Conservation (phyloP, 257 asterid species). For the Solanum chaucha region DNA sequence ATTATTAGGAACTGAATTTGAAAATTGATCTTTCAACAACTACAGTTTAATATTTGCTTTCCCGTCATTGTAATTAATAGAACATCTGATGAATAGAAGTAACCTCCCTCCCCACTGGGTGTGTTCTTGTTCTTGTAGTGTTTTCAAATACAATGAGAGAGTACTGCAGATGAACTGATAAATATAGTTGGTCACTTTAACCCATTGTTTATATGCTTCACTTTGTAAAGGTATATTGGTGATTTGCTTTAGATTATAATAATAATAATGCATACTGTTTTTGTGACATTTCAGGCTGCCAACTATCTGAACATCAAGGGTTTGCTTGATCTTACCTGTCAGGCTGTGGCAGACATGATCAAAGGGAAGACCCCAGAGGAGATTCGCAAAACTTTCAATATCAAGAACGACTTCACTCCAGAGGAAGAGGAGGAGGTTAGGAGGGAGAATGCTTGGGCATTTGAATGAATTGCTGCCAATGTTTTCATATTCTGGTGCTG, state of each 20-base stretch:
- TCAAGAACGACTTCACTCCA: conserved; percentile 51
- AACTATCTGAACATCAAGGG: conserved; percentile 56
- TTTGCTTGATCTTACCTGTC: conserved; percentile 53
- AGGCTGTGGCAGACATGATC: conserved; percentile 60
- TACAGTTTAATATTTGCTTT: not conserved
- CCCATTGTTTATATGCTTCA: no score
- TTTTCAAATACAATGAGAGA: not conserved
- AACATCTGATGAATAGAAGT: not conserved
- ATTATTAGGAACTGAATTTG: no score
- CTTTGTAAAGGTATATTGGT: not conserved
- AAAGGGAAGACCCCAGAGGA: conserved; percentile 67
- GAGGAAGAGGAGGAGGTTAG: conserved; percentile 65
- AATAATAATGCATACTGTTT: not conserved
- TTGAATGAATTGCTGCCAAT: conserved; percentile 29
- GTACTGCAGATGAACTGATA: not conserved
- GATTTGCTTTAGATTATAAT: not conserved
- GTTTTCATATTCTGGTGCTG: not conserved
- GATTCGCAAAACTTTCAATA: conserved; percentile 51
- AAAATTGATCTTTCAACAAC: no score
- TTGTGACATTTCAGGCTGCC: conserved; percentile 41
- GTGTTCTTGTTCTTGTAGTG: not conserved
- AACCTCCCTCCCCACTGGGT: not conserved
- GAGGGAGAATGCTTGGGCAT: conserved; percentile 69
- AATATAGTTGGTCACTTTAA: not conserved
- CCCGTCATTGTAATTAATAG: not conserved